Evolutionary conservation across 2,329 filamentous ascomycete genomes (phyloP).

Genomic region (Exophiala sp.): DNA sequence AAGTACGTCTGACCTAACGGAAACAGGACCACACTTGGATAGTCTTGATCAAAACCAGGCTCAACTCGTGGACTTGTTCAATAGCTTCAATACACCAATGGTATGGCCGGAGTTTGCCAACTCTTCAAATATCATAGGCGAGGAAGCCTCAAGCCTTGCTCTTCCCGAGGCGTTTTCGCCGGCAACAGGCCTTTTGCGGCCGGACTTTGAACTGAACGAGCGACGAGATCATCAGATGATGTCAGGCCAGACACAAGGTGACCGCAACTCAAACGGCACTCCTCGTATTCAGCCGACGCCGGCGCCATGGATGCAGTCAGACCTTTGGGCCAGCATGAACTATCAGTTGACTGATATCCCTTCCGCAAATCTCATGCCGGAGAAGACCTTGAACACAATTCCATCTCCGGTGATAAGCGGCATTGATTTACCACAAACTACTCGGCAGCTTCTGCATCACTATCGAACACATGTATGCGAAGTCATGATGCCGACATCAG

Average conservation of each 20-base stretch:
- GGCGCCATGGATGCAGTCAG: neutral
- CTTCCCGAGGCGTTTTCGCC: neutral
- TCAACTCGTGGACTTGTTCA: neutral
- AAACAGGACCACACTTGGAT: neutral
- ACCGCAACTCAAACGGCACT: neutral
- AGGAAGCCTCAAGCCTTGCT: neutral
- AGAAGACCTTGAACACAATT: neutral
- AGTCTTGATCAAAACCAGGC: neutral
- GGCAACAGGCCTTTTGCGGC: neutral
- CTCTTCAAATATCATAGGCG: neutral
- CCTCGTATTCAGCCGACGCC: neutral
- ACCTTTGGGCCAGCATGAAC: neutral
- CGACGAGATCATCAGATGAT: neutral
- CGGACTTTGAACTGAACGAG: neutral
- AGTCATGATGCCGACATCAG: conserved; percentile 13
- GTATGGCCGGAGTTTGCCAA: neutral
- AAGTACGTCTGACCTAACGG: neutral
- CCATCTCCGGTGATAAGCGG: neutral
- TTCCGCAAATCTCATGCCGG: neutral
- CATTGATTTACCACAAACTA: neutral
- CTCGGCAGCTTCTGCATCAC: conserved; percentile 6
- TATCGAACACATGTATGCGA: conserved; percentile 6
- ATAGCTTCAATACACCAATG: neutral
- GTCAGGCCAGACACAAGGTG: neutral
- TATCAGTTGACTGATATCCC: neutral